These are phyloP conservation scores for Melaleuca alternifolia DNA, from an alignment of 345 rosid species.

Conservation along the genomic window DNA sequence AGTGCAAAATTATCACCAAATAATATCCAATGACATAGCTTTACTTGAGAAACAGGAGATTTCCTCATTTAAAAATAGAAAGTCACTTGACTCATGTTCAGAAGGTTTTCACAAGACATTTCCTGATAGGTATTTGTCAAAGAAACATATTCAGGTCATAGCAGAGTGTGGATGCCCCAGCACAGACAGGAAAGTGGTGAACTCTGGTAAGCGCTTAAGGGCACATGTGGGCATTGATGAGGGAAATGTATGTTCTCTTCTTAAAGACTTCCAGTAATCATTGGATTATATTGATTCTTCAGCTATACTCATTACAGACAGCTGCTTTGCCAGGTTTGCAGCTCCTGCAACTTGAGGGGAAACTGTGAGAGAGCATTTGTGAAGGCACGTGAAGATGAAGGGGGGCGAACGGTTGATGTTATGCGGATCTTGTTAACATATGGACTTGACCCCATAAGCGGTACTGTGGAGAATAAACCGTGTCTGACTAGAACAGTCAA, in stretches of 20 bases:
- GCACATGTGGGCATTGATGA: conserved; percentile 62
- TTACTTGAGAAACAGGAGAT: background rate
- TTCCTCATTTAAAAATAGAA: background rate
- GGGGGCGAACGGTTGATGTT: conserved; percentile 68
- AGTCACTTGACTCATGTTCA: background rate
- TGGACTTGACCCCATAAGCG: conserved; percentile 46
- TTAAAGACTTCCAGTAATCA: background rate
- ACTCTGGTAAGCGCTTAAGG: conserved; percentile 80
- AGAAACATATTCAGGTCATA: conserved; percentile 56
- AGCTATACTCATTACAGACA: background rate
- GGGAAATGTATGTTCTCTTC: conserved; percentile 45
- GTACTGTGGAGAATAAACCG: conserved; percentile 41
- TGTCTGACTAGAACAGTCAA: conserved; percentile 50
- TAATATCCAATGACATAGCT: background rate
- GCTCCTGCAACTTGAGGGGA: conserved; percentile 82
- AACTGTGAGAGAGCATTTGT: conserved; percentile 81
- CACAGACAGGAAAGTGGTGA: conserved; percentile 80
- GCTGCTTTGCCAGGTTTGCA: conserved; percentile 53
- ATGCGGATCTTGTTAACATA: conserved; percentile 69
- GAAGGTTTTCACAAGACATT: background rate
- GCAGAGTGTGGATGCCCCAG: conserved; percentile 82
- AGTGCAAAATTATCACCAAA: background rate
- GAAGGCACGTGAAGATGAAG: conserved; percentile 53
- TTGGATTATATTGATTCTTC: background rate
- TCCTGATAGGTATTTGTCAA: conserved; percentile 48